These are phyloP conservation scores for Silybum marianum DNA, from an alignment of 129 eudicot genomes.

Conservation along the genomic window DNA sequence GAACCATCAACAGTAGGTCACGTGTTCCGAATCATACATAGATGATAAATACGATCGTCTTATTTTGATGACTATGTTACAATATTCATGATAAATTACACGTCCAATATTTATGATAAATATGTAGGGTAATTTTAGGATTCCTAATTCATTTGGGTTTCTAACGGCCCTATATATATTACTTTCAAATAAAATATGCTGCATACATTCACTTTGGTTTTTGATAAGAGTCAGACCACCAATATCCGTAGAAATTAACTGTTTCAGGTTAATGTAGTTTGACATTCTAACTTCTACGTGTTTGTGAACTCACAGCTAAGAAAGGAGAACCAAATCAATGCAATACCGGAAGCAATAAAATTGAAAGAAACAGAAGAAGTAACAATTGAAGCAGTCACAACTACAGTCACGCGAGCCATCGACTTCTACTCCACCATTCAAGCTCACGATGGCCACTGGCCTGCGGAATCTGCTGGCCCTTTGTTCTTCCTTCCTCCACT, in stretches of 20 bases:
- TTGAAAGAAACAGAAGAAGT: conserved; percentile 41
- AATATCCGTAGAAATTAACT: background rate
- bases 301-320: conserved; percentile 34
- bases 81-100: too few relatives aligned
- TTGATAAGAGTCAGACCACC: background rate
- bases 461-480: conserved; percentile 78
- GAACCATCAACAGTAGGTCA: too few relatives aligned
- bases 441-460: conserved; percentile 76
- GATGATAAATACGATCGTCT: too few relatives aligned
- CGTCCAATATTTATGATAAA: too few relatives aligned
- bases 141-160: too few relatives aligned
- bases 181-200: too few relatives aligned
- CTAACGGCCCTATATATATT: too few relatives aligned
- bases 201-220: background rate
- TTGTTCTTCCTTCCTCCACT: conserved; percentile 63
- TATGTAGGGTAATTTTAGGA: too few relatives aligned
- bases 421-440: conserved; percentile 59
- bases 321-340: conserved; percentile 44
- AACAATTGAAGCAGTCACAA: conserved; percentile 46
- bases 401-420: conserved; percentile 50
- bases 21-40: too few relatives aligned
- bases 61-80: too few relatives aligned
- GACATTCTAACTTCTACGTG: background rate
- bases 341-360: conserved; percentile 31
- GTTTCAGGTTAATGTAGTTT: background rate